Evolutionary conservation across 2,329 filamentous ascomycete species (phyloP), one percentile per base, ranked within the genome.

Genomic region (Colletotrichum cuscutae): DNA sequence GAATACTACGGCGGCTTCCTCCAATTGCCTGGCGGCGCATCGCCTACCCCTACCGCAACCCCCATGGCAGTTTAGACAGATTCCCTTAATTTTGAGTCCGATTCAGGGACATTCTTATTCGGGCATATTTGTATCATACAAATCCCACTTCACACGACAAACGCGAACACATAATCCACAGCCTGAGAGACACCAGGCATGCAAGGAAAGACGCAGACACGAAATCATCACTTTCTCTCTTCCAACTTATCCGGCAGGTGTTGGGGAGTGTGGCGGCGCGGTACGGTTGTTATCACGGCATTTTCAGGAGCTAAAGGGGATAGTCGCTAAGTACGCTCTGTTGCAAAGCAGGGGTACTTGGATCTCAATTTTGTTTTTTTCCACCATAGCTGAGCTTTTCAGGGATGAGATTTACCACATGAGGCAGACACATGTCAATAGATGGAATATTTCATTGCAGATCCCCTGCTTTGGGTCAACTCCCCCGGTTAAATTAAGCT

Each of bases 1-100:
- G 78, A 80, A 19, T 90, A 90, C 77, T 90, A 89, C 75, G 82
- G 83, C 56, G 85, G 86, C 30, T 90, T 90, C 77, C 81, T 90
- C 79, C 83, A 89, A 77, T 78, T 89, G 46, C 87, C 87, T 46
- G 66, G 65, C 49, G 65, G 54, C 37, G 35, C 64, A 19, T 74
- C 72, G 12, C 65, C 72, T n/a, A 65, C 65, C 30, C 32, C 72
- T 9, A 72, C 72, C 4, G 28, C 65, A 15, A 73, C 69, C 37
- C 69, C 69, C 46, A 69, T 69, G 64, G 32, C 68, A 57, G 60
- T 65, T n/a, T 73, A 73, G 61, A 54, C 26, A 49, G 24, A 12
- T 32, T 26, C 49, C 22, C 35, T 58, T 61, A 60, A 52, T 57
- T 26, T 59, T 26, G n/a, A 46, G 65, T 65, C 32, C 42, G 60